phyloP scores from a whole-genome alignment of 75 land plant genomes.

The Chamaecyparis obtusa region DNA sequence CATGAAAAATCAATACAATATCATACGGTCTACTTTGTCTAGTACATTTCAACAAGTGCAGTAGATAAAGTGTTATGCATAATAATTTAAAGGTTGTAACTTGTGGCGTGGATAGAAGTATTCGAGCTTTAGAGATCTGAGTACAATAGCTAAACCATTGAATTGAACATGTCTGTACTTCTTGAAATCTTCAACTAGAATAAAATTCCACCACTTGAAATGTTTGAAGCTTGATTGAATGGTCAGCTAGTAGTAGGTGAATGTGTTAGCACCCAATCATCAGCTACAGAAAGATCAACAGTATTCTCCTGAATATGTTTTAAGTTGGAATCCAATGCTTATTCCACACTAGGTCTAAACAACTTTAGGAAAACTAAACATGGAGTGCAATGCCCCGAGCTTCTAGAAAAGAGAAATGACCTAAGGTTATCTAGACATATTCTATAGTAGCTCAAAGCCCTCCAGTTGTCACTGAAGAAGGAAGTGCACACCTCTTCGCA shows the following conservation, averaged over 20 bases:
- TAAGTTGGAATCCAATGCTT: conserved; percentile 76
- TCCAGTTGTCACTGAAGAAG: conserved; percentile 80
- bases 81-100: background rate
- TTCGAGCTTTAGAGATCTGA: background rate
- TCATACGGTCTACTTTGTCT: background rate
- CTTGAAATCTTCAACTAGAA: conserved; percentile 81
- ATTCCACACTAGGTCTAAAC: conserved; percentile 82
- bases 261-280: conserved; percentile 81
- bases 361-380: conserved; percentile 69
- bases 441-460: conserved; percentile 78
- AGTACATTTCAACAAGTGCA: background rate
- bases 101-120: background rate
- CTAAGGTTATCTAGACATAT: conserved; percentile 84
- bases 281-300: conserved; percentile 89
- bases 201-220: conserved; percentile 18
- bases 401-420: conserved; percentile 85
- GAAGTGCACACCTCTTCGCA: conserved; percentile 68
- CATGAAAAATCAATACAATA: background rate
- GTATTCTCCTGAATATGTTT: conserved; percentile 83
- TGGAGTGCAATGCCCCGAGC: conserved; percentile 82
- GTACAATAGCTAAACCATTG: conserved; percentile 83
- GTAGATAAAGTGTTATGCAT: background rate
- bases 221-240: conserved; percentile 30
- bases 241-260: conserved; percentile 39
- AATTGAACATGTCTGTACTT: conserved; percentile 85